Evolutionary conservation across 192 early-diverging fungal species (phyloP).

Genomic region (Pilobolus umbonatus): DNA sequence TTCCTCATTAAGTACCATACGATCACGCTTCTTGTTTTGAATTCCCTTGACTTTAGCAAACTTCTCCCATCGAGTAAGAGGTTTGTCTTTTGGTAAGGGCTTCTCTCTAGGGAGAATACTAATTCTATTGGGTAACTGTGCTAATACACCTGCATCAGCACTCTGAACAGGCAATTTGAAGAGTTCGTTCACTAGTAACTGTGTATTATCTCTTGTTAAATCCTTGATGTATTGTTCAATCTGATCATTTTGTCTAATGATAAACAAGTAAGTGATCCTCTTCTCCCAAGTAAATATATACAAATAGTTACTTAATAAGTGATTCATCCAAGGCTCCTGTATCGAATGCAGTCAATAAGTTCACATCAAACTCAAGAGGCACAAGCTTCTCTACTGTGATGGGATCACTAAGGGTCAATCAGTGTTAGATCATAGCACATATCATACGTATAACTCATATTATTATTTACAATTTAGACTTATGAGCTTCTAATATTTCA

Average conservation of each 20-base stretch:
- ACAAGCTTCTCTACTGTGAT: conserved; percentile 76
- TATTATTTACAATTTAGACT: conserved; percentile 49
- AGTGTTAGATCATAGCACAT: neutral
- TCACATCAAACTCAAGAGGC: conserved; percentile 85
- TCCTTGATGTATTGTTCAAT: conserved; percentile 60
- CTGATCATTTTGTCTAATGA: no score
- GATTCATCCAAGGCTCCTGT: conserved; percentile 71
- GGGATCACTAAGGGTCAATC: conserved; percentile 46
- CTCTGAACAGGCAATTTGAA: conserved; percentile 71
- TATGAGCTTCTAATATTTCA: conserved; percentile 63
- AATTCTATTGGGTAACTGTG: conserved; percentile 63
- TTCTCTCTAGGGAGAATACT: conserved; percentile 84
- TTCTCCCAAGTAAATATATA: no score
- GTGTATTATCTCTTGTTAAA: conserved; percentile 74
- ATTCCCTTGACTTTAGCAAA: conserved; percentile 98
- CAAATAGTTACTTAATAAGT: conserved; percentile 49
- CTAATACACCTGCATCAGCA: conserved; percentile 72
- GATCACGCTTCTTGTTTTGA: conserved; percentile 73
- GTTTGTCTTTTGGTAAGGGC: conserved; percentile 85
- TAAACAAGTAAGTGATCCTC: no score
- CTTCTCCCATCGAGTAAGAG: conserved; percentile 96
- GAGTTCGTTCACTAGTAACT: conserved; percentile 85
- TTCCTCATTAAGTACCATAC: conserved; percentile 82
- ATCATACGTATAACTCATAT: neutral
- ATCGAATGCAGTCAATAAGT: conserved; percentile 78